Evolutionary conservation across 2,329 filamentous ascomycete genomes (phyloP).

Genomic region (Dactylellina haptotyla): DNA sequence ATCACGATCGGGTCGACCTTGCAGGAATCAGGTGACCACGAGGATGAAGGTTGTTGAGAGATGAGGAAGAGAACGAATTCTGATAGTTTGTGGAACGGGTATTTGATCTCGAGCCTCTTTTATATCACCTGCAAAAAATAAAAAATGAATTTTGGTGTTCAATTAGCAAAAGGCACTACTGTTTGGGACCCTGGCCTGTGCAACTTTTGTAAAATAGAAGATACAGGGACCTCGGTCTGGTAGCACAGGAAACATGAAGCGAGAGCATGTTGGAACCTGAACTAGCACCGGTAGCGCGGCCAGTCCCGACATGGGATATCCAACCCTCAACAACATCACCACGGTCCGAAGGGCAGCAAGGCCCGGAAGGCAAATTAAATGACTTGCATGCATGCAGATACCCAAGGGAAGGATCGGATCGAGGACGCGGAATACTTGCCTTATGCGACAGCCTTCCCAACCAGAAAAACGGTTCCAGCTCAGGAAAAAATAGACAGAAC

Average conservation of each 20-base stretch:
- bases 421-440: not conserved
- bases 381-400: slow-evolving; percentile 3
- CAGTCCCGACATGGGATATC: no score
- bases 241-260: not conserved
- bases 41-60: no score
- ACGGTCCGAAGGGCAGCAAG: no score
- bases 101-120: not conserved
- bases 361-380: no score
- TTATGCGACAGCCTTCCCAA: not conserved
- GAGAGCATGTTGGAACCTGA: not conserved
- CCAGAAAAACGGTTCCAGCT: not conserved
- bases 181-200: slow-evolving; percentile 3
- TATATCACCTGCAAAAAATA: no score
- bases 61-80: no score
- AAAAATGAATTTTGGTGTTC: no score
- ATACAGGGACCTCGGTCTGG: not conserved
- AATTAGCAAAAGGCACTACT: not conserved
- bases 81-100: no score
- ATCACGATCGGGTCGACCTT: not conserved
- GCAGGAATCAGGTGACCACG: not conserved
- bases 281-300: no score
- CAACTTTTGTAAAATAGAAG: not conserved
- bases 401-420: not conserved
- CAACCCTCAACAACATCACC: no score
- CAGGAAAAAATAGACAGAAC: not conserved